Evolutionary conservation across 495 filamentous ascomycete genomes (phyloP), one percentile per base, ranked within the genome.

Genomic region (Neurospora cerealis): DNA sequence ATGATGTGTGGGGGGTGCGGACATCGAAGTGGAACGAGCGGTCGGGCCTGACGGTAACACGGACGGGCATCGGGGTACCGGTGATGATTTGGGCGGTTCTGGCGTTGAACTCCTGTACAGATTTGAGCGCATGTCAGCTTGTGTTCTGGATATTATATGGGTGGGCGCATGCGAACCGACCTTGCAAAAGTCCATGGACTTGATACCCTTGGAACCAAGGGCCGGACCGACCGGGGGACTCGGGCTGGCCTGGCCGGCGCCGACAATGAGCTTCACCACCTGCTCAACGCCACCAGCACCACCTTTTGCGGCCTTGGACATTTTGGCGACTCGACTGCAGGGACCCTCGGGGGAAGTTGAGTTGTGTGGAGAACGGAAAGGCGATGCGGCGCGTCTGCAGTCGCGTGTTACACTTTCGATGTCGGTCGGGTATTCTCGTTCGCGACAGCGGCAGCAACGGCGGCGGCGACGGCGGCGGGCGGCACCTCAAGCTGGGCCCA

Each of bases 101-200:
- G 41, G 96, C 96, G 78, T 99, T 99, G 88, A 98, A 99, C 83
- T 99, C 96, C 96, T 99, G 73, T 36, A 72, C 0, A 5, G 19
- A 36, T 32, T 19, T 72, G 34, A 73, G 73, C 38, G 6, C 39
- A 54, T 66, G 54, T 66, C 40, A 71, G 24, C 13, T 41, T 40
- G 19, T 19, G n/a, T 17, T 60, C 10, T 21, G 36, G 39, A 32
- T 41, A 4, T 73, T 13, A 28, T 4, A 60, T 15, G 46, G 8
- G 24, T 60, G 21, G 11, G 19, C n/a, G 13, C 15, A 40, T 40
- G 36, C 48, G 42, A 74, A 75, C 85, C 76, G 79, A 98, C 96
- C 89, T 99, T 99, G 88, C 96, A 98, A 81, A 98, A 98, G 83
- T 99, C 96, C 92, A 99, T 99, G 74, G 92, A 95, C 87, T 99